phyloP scores from a whole-genome alignment of 371 early-diverging fungal species.

The Mortierella sp. region DNA sequence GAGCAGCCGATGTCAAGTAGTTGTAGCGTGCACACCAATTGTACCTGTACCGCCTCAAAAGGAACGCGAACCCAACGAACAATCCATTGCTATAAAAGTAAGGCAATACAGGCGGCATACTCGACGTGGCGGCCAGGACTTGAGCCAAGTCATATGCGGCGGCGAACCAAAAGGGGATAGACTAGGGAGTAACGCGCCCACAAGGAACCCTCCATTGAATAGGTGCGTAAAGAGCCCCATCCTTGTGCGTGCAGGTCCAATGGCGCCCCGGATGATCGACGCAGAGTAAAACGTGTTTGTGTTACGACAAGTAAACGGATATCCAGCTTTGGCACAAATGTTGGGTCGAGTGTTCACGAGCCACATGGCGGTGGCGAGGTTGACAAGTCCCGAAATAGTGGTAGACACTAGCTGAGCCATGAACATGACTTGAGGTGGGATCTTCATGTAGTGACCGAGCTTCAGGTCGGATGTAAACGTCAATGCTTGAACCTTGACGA shows the following conservation, averaged over 20 bases:
- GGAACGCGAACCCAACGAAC: conserved; percentile 67
- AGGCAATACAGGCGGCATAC: conserved; percentile 74
- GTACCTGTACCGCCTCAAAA: conserved; percentile 62
- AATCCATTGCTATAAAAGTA: conserved; percentile 66
- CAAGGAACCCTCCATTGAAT: conserved; percentile 70
- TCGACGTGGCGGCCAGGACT: conserved; percentile 70
- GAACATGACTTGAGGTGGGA: conserved; percentile 77
- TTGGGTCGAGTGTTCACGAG: conserved; percentile 66
- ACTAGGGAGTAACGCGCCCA: conserved; percentile 75
- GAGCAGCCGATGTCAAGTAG: conserved; percentile 76
- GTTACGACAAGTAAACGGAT: conserved; percentile 69
- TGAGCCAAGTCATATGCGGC: conserved; percentile 62
- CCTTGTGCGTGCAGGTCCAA: conserved; percentile 67
- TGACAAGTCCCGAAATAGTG: conserved; percentile 66
- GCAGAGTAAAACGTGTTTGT: conserved; percentile 73
- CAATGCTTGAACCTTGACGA: conserved; percentile 64
- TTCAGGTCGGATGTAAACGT: conserved; percentile 71
- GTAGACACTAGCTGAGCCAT: conserved; percentile 70
- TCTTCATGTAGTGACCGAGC: conserved; percentile 70
- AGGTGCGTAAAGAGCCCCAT: conserved; percentile 61
- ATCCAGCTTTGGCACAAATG: conserved; percentile 65
- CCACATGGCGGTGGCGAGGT: conserved; percentile 70
- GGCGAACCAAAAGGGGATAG: conserved; percentile 66
- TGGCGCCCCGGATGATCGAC: conserved; percentile 78
- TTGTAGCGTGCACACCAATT: conserved; percentile 78